phyloP scores from a whole-genome alignment of 768 basidiomycete genomes.

The Tephrocybe sp. region DNA sequence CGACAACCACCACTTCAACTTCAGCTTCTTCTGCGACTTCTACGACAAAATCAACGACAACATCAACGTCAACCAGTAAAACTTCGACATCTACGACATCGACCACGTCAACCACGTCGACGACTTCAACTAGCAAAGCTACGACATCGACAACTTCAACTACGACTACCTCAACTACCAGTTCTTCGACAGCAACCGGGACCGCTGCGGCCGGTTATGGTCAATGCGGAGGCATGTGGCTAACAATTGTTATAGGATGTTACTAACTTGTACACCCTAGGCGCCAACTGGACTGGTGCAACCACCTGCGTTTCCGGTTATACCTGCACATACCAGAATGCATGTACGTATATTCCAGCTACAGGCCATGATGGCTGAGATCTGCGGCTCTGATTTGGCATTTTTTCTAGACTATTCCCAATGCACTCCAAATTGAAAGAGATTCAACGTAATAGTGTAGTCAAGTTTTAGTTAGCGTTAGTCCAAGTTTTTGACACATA shows the following conservation, averaged over 20 bases:
- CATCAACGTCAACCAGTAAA: slow-evolving; percentile 13
- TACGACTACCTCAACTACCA: slow-evolving; percentile 17
- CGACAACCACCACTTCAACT: slow-evolving; percentile 21
- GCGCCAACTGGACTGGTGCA: slow-evolving; percentile 38
- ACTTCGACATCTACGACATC: slow-evolving; percentile 19
- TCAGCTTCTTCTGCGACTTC: slow-evolving; percentile 17
- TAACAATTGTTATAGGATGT: not conserved
- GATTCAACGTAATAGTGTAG: not conserved
- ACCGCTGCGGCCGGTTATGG: slow-evolving; percentile 30
- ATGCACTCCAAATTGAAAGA: slow-evolving; percentile 32
- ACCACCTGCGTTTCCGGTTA: slow-evolving; percentile 36
- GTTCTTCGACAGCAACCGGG: slow-evolving; percentile 25
- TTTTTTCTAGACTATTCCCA: slow-evolving; percentile 40
- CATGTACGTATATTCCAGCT: slow-evolving; percentile 34
- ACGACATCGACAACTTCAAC: slow-evolving; percentile 17
- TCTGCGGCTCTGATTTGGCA: not conserved
- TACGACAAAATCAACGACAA: slow-evolving; percentile 17
- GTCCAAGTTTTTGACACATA: not conserved
- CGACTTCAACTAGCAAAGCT: slow-evolving; percentile 19
- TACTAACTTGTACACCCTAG: slow-evolving; percentile 9
- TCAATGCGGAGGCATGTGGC: slow-evolving; percentile 39
- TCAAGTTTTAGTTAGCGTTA: not conserved
- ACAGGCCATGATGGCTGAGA: too few relatives aligned
- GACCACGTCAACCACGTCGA: slow-evolving; percentile 14
- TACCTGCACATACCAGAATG: slow-evolving; percentile 34